These are phyloP conservation scores for Phaseolus lunatus DNA, from an alignment of 306 rosid genomes.

Conservation along the genomic window DNA sequence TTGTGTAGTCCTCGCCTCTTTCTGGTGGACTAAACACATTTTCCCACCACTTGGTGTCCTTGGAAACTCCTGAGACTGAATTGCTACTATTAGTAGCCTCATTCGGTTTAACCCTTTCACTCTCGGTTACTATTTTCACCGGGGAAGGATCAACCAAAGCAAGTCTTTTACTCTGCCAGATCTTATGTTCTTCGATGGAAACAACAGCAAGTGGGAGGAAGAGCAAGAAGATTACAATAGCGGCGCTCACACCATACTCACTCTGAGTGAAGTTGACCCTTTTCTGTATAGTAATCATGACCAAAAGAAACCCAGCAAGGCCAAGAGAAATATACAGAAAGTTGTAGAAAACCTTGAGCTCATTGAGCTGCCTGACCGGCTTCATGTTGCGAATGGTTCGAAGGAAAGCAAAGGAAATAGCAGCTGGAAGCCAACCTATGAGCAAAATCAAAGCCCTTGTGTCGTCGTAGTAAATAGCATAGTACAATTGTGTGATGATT, in stretches of 20 bases:
- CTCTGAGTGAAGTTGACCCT: conserved; percentile 42
- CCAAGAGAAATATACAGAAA: conserved; percentile 72
- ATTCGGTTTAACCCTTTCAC: background rate
- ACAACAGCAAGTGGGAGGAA: conserved; percentile 67
- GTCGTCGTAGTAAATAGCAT: conserved; percentile 67
- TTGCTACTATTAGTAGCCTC: background rate
- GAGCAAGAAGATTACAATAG: conserved; percentile 55
- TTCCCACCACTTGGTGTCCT: conserved; percentile 49
- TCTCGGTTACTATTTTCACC: conserved; percentile 43
- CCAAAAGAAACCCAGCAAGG: conserved; percentile 67
- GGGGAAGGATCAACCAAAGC: conserved; percentile 36
- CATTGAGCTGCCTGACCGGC: conserved; percentile 52
- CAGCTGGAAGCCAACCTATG: conserved; percentile 80
- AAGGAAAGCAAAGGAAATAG: conserved; percentile 58
- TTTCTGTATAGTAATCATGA: conserved; percentile 60
- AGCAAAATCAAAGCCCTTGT: conserved; percentile 61
- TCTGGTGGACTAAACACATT: conserved; percentile 58
- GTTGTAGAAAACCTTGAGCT: conserved; percentile 63
- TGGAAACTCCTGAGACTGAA: conserved; percentile 10
- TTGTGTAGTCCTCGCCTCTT: conserved; percentile 73
- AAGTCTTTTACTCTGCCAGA: conserved; percentile 45
- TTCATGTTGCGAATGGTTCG: conserved; percentile 56
- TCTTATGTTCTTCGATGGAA: conserved; percentile 51
- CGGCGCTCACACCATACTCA: conserved; percentile 58
- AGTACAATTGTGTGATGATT: conserved; percentile 69